phyloP scores from a whole-genome alignment of 164 flowering plant species.

The Tetracentron sinense region DNA sequence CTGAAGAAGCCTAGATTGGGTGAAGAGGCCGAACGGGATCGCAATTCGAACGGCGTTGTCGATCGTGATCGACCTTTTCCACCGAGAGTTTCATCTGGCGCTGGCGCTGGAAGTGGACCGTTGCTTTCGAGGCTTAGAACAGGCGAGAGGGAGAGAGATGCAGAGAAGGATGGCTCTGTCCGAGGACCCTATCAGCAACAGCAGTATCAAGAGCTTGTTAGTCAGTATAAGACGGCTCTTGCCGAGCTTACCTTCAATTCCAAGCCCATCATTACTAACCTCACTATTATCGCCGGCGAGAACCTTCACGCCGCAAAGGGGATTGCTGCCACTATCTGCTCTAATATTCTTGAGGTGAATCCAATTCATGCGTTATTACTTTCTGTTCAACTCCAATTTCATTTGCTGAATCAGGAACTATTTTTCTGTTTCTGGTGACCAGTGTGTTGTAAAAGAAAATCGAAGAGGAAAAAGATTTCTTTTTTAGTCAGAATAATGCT shows the following conservation, averaged over 20 bases:
- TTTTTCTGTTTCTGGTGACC: background rate
- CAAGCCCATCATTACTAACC: background rate
- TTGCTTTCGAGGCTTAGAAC: background rate
- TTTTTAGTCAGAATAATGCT: background rate
- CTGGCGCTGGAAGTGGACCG: conserved; percentile 4
- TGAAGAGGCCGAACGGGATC: conserved; percentile 34
- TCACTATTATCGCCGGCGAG: background rate
- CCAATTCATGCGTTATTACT: background rate
- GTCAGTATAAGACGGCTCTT: background rate
- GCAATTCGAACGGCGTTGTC: conserved; percentile 22
- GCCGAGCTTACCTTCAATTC: background rate
- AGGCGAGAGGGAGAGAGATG: background rate
- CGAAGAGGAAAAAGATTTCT: background rate
- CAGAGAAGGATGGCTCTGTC: background rate
- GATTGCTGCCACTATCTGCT: background rate
- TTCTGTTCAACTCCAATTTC: background rate
- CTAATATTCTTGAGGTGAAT: background rate
- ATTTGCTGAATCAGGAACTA: background rate
- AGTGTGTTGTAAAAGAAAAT: background rate
- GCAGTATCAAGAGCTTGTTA: background rate
- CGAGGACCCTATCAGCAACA: background rate
- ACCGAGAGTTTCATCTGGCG: conserved; percentile 26
- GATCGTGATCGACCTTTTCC: conserved; percentile 26
- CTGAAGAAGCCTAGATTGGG: conserved; percentile 64
- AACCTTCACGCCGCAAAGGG: background rate